phyloP scores from a whole-genome alignment of 345 rosid species.

The Rubroshorea leprosula region DNA sequence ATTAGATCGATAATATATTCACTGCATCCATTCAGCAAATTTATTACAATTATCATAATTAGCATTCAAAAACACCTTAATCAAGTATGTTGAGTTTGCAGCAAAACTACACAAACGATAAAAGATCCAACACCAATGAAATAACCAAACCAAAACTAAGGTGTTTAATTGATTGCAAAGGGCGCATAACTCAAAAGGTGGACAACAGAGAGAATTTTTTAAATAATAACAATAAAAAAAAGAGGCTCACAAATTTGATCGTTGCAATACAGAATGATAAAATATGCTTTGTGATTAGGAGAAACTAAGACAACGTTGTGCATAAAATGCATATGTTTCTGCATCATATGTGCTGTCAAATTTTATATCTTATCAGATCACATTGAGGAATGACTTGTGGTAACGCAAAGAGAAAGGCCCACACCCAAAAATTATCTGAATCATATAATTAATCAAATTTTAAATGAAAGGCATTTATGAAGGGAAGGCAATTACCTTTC shows the following conservation, averaged over 20 bases:
- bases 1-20: constrained; percentile 92
- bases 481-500: constrained; percentile 48
- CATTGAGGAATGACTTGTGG: too few relatives aligned
- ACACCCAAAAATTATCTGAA: too few relatives aligned
- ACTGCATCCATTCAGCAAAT: constrained; percentile 41
- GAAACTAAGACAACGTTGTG: too few relatives aligned
- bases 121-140: neutral
- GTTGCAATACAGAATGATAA: too few relatives aligned
- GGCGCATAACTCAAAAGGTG: neutral
- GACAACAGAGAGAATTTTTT: neutral
- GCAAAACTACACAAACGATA: constrained; percentile 5
- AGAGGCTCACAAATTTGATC: too few relatives aligned
- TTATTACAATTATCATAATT: constrained; percentile 17
- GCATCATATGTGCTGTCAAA: too few relatives aligned
- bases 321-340: too few relatives aligned
- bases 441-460: too few relatives aligned
- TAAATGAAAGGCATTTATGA: constrained; percentile 7
- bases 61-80: constrained; percentile 7
- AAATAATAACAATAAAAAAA: too few relatives aligned
- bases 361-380: too few relatives aligned
- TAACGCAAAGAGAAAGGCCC: neutral
- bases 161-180: neutral
- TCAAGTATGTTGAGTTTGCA: constrained; percentile 9
- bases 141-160: too few relatives aligned
- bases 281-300: too few relatives aligned